phyloP scores from a whole-genome alignment of 169 alveolate genomes.

The Cryptosporidium baileyi region DNA sequence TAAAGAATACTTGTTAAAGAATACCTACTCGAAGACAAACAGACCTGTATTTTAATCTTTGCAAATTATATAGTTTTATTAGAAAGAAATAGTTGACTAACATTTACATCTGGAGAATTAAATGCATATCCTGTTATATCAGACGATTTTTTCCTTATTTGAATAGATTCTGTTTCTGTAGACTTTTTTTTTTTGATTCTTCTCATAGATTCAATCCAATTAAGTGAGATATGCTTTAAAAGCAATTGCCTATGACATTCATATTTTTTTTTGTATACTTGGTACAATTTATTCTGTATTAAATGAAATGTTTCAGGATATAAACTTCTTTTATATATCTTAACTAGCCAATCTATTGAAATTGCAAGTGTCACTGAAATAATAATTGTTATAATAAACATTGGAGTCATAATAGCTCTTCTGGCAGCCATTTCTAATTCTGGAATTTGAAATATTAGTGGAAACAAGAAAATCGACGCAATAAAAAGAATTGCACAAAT shows the following conservation, averaged over 20 bases:
- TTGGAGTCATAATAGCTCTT: constrained; percentile 54
- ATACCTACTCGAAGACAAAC: constrained; percentile 20
- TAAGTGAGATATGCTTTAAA: constrained; percentile 1
- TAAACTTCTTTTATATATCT: constrained; percentile 52
- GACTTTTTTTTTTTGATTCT: constrained; percentile 37
- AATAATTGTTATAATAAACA: constrained; percentile 44
- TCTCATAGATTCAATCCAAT: constrained; percentile 65
- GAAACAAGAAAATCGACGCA: constrained; percentile 25
- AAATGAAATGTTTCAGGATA: constrained; percentile 55
- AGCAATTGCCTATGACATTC: constrained; percentile 35
- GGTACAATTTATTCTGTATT: constrained; percentile 42
- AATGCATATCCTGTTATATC: constrained; percentile 69
- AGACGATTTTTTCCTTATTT: constrained; percentile 41
- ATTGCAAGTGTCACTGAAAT: constrained; percentile 37
- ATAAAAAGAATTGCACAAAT: constrained; percentile 25
- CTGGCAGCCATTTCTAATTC: constrained; percentile 41
- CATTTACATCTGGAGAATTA: constrained; percentile 56
- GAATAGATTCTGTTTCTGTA: not conserved
- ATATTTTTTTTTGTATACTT: constrained; percentile 44
- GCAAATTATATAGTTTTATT: not conserved
- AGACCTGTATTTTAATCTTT: not conserved
- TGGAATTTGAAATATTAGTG: constrained; percentile 39
- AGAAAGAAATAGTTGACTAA: constrained; percentile 48
- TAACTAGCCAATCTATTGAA: constrained; percentile 55
- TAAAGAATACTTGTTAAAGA: constrained; percentile 33